These are phyloP conservation scores for Sporisorium reilianum DNA, from an alignment of 1,284 basidiomycete genomes.

Conservation along the genomic window DNA sequence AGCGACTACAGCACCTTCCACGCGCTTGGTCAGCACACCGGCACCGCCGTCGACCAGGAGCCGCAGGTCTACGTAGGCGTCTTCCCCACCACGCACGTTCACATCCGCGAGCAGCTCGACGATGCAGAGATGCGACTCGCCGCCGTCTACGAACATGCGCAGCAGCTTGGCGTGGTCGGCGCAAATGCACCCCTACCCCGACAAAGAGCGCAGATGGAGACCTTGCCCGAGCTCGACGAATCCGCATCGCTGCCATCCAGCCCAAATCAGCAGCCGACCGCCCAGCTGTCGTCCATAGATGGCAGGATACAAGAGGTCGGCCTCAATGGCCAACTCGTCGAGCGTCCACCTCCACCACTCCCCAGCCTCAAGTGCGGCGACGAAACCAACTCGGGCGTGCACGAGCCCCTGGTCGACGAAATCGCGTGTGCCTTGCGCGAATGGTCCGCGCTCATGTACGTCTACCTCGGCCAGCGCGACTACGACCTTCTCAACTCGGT, in stretches of 20 bases:
- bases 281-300: constrained; percentile 25
- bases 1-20: constrained; percentile 57
- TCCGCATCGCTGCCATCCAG: constrained; percentile 40
- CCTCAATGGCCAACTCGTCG: constrained; percentile 39
- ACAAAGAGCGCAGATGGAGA: constrained; percentile 47
- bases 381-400: constrained; percentile 54
- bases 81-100: constrained; percentile 90
- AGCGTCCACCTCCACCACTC: constrained; percentile 82
- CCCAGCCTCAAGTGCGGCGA: constrained; percentile 80
- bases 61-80: constrained; percentile 93
- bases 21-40: constrained; percentile 22
- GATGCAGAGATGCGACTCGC: constrained; percentile 88
- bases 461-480: constrained; percentile 86
- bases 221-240: constrained; percentile 54
- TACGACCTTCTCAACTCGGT: constrained; percentile 90
- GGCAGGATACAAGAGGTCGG: constrained; percentile 31
- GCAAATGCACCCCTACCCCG: constrained; percentile 43
- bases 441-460: constrained; percentile 92
- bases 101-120: constrained; percentile 86
- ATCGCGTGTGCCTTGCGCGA: constrained; percentile 95
- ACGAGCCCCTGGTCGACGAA: constrained; percentile 93
- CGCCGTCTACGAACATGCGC: constrained; percentile 73
- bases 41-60: constrained; percentile 68
- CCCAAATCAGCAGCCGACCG: constrained; percentile 22
- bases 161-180: constrained; percentile 55